Evolutionary conservation across 768 basidiomycete genomes (phyloP).

Genomic region (Tylopilus balloui): DNA sequence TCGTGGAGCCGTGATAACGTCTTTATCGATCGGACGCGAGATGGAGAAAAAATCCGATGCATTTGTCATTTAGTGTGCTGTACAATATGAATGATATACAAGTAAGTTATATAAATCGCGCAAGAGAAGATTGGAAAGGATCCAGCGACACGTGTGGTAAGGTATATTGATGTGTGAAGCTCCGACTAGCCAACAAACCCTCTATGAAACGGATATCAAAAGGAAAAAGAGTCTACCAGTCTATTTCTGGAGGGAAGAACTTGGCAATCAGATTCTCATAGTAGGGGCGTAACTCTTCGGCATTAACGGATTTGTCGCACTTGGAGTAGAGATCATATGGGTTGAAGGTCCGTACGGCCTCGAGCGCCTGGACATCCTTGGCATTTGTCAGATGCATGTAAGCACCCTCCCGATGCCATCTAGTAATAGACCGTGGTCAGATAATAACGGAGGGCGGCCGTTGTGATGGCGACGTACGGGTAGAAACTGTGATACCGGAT

Average conservation of each 20-base stretch:
- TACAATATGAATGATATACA: constrained; percentile 3
- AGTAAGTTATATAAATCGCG: constrained; percentile 17
- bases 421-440: constrained; percentile 19
- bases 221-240: constrained; percentile 61
- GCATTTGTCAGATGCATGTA: constrained; percentile 77
- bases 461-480: constrained; percentile 44
- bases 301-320: constrained; percentile 62
- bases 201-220: constrained; percentile 6
- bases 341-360: constrained; percentile 83
- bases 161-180: constrained; percentile 1
- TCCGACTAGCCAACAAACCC: constrained; percentile 1
- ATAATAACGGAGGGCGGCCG: neutral
- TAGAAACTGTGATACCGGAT: constrained; percentile 95
- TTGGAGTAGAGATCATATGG: constrained; percentile 95
- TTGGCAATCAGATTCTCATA: constrained; percentile 79
- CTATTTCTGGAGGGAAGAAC: constrained; percentile 76
- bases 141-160: neutral
- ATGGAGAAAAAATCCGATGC: too few relatives aligned
- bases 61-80: neutral
- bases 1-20: constrained; percentile 14
- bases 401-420: constrained; percentile 86
- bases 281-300: constrained; percentile 69
- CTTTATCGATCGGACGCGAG: constrained; percentile 19
- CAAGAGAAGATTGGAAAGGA: neutral
- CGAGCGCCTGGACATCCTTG: constrained; percentile 58